Conservation (phyloP, 2,329 filamentous ascomycete genomes). For the Tolypocladium ovalisporum region DNA sequence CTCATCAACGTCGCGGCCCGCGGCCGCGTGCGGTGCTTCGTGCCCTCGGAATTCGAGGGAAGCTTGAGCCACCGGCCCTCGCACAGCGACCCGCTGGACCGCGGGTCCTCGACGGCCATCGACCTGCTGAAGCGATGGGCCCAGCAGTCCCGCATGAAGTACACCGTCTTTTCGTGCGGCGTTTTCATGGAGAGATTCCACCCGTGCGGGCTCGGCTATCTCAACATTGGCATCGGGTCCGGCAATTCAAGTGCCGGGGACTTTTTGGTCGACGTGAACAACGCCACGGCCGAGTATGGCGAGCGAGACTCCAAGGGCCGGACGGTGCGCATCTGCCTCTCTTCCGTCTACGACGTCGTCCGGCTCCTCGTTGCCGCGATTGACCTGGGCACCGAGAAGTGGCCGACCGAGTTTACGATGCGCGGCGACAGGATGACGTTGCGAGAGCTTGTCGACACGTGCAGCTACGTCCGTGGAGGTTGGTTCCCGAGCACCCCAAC, state of each 20-base stretch:
- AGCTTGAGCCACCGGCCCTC: conserved; percentile 40
- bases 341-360: conserved; percentile 58
- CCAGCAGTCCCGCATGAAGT: conserved; percentile 44
- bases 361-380: conserved; percentile 61
- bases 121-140: conserved; percentile 44
- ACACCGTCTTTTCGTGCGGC: conserved; percentile 63
- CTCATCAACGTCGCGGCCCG: conserved; percentile 61
- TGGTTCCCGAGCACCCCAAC: not conserved
- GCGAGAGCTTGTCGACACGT: conserved; percentile 42
- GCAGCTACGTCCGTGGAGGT: conserved; percentile 39
- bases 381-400: conserved; percentile 46
- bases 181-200: conserved; percentile 68
- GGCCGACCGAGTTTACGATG: conserved; percentile 61
- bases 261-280: conserved; percentile 54
- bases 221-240: conserved; percentile 47
- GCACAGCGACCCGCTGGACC: conserved; percentile 47
- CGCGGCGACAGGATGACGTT: conserved; percentile 55
- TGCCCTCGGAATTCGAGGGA: conserved; percentile 69
- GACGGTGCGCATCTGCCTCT: conserved; percentile 51
- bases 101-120: conserved; percentile 45
- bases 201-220: conserved; percentile 50
- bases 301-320: conserved; percentile 38
- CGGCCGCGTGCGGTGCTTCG: conserved; percentile 55
- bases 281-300: conserved; percentile 48
- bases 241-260: conserved; percentile 46